phyloP scores from a whole-genome alignment of 1,284 basidiomycete genomes.

The Dichomitus squalens region DNA sequence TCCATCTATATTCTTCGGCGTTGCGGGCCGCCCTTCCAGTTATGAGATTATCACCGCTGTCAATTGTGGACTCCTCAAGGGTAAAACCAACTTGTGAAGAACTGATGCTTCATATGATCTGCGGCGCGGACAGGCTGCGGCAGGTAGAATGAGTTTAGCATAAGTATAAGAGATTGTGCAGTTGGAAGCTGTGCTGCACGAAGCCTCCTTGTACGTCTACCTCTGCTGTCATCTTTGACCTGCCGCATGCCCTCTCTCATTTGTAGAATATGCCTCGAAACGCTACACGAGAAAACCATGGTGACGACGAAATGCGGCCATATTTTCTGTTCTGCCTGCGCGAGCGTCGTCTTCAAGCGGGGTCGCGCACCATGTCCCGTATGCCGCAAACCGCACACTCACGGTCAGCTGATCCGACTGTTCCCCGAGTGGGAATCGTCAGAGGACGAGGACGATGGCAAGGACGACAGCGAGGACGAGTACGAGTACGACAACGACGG shows the following conservation, averaged over 20 bases:
- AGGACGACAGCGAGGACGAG: not conserved
- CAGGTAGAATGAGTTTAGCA: too few species aligned
- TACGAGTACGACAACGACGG: too few species aligned
- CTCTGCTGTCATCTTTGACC: not conserved
- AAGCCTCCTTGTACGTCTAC: not conserved
- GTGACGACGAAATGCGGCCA: constrained; percentile 33
- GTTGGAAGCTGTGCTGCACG: not conserved
- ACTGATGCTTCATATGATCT: too few species aligned
- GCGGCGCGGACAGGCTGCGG: too few species aligned
- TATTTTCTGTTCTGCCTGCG: constrained; percentile 33
- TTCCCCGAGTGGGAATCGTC: constrained; percentile 21
- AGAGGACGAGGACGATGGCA: not conserved
- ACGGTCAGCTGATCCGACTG: constrained; percentile 27
- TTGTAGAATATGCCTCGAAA: constrained; percentile 33
- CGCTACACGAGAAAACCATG: constrained; percentile 9
- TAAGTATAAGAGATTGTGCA: too few species aligned
- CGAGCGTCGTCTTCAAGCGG: constrained; percentile 28
- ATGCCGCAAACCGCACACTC: constrained; percentile 26
- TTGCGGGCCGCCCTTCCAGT: too few species aligned
- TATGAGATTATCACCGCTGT: not conserved
- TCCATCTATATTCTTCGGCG: too few species aligned
- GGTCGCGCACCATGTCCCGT: constrained; percentile 25
- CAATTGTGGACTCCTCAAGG: not conserved
- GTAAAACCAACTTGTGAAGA: too few species aligned
- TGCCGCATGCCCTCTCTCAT: constrained; percentile 18